Evolutionary conservation across 78 protist genomes (phyloP).

Genomic region (Dictyostelium discoideum): DNA sequence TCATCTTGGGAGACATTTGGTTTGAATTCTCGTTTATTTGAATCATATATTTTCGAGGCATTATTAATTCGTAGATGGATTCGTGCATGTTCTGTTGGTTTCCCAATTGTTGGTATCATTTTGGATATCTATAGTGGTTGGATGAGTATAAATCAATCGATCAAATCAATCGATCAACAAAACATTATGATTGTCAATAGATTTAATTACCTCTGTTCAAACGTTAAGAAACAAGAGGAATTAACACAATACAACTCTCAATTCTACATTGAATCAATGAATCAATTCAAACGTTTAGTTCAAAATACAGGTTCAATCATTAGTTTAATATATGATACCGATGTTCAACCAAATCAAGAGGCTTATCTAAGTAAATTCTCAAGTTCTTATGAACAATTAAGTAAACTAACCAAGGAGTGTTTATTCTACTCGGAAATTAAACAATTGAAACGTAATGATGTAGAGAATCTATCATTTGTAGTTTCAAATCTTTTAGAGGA

Average conservation of each 20-base stretch:
- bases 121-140: background rate
- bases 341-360: slow-evolving; percentile 52
- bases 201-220: background rate
- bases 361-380: slow-evolving; percentile 25
- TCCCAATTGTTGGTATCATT: slow-evolving; percentile 18
- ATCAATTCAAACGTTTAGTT: slow-evolving; percentile 8
- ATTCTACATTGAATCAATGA: slow-evolving; percentile 16
- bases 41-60: slow-evolving; percentile 3
- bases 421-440: slow-evolving; percentile 36
- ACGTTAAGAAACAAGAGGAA: background rate
- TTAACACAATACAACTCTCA: background rate
- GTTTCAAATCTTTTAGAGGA: slow-evolving; percentile 24
- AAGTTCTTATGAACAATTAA: slow-evolving; percentile 8
- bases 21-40: background rate
- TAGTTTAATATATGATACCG: slow-evolving; percentile 29
- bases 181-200: background rate
- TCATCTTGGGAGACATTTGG: slow-evolving; percentile 1
- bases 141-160: background rate
- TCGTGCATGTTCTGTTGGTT: background rate
- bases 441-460: background rate
- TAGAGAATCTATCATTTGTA: slow-evolving; percentile 2
- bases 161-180: background rate
- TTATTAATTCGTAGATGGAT: slow-evolving; percentile 49
- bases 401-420: slow-evolving; percentile 27
- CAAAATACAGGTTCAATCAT: slow-evolving; percentile 31